These are phyloP conservation scores for Aureobasidium lini DNA, from an alignment of 2,329 filamentous ascomycete species.

Conservation along the genomic window DNA sequence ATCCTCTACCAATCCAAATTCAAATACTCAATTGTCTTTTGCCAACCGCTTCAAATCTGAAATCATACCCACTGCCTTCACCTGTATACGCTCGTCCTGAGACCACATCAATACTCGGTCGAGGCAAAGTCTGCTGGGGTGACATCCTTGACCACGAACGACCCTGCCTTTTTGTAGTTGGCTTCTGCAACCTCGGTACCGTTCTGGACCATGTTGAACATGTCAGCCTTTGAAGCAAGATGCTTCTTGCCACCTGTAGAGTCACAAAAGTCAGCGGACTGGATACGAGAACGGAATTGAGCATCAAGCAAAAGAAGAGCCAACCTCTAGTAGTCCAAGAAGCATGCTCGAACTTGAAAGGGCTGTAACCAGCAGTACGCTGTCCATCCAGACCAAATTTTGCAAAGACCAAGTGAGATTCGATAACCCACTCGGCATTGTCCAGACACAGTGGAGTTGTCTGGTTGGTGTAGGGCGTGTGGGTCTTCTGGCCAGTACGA, in stretches of 20 bases:
- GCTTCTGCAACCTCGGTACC: not conserved
- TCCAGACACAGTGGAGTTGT: not conserved
- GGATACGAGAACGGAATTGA: no score
- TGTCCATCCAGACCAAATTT: not conserved
- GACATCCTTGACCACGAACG: not conserved
- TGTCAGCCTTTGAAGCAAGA: not conserved
- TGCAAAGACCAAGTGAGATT: not conserved
- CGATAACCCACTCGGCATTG: not conserved
- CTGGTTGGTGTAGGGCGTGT: not conserved
- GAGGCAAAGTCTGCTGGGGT: not conserved
- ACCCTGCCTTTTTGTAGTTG: not conserved
- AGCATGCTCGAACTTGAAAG: not conserved
- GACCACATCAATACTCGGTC: no score
- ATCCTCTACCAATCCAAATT: no score
- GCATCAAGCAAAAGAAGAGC: not conserved
- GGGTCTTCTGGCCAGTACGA: not conserved
- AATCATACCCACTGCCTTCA: no score
- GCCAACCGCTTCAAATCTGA: no score
- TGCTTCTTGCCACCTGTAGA: not conserved
- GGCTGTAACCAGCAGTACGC: not conserved
- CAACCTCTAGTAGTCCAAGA: not conserved
- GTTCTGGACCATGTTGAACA: not conserved
- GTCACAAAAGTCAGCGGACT: no score
- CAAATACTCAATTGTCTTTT: no score
- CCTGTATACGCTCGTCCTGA: no score